Conservation (phyloP, 1,284 basidiomycete species). For the Malassezia furfur region DNA sequence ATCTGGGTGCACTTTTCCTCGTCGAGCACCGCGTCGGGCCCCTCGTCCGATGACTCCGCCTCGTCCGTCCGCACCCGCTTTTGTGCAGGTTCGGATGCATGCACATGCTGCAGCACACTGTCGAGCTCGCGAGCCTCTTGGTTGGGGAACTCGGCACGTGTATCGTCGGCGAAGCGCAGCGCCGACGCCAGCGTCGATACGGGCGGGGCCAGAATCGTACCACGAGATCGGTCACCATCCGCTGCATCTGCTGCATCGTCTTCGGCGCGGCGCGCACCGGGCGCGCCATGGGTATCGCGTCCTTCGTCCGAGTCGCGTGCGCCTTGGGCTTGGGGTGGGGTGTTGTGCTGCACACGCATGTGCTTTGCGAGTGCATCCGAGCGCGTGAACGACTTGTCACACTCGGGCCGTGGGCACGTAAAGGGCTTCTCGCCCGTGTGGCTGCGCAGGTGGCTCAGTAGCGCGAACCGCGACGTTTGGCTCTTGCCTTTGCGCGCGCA, state of each 20-base stretch:
- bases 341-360: constrained; percentile 70
- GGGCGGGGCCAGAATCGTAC: not conserved
- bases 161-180: constrained; percentile 10
- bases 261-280: constrained; percentile 6
- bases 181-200: not conserved
- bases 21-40: not conserved
- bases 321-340: constrained; percentile 22
- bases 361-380: constrained; percentile 84
- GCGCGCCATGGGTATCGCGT: constrained; percentile 1
- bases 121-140: constrained; percentile 32
- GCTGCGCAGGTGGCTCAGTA: constrained; percentile 66
- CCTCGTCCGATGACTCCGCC: not conserved
- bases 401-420: constrained; percentile 74
- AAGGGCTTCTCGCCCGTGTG: constrained; percentile 89
- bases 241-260: constrained; percentile 28
- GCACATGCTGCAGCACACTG: constrained; percentile 15
- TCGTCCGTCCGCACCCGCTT: not conserved
- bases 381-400: constrained; percentile 83
- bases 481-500: constrained; percentile 67
- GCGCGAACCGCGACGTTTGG: constrained; percentile 75
- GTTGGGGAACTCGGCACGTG: constrained; percentile 22
- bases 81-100: not conserved
- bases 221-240: constrained; percentile 24
- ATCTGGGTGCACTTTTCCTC: constrained; percentile 5
- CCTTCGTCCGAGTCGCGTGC: constrained; percentile 19